phyloP scores from a whole-genome alignment of 2,329 filamentous ascomycete species.

The Monascus ruber region DNA sequence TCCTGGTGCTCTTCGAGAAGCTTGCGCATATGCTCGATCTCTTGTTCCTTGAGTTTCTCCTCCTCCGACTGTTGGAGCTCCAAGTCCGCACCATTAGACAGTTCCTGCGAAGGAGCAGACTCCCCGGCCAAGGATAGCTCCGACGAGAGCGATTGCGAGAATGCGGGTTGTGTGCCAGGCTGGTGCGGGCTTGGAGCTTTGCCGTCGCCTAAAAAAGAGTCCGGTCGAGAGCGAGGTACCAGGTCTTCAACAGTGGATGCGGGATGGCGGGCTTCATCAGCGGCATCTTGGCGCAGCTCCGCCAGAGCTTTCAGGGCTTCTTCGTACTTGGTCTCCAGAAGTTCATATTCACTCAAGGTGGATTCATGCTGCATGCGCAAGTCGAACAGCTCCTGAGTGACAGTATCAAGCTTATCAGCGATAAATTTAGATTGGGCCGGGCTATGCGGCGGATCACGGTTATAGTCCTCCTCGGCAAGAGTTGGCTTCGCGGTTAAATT shows the following conservation, averaged over 20 bases:
- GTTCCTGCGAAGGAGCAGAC: slow-evolving; percentile 54
- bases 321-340: slow-evolving; percentile 80
- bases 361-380: slow-evolving; percentile 82
- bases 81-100: slow-evolving; percentile 37
- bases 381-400: slow-evolving; percentile 84
- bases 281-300: slow-evolving; percentile 65
- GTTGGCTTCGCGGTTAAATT: slow-evolving; percentile 5
- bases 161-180: slow-evolving; percentile 58
- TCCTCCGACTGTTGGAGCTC: slow-evolving; percentile 32
- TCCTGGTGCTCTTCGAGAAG: slow-evolving; percentile 67
- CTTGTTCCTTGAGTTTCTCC: slow-evolving; percentile 5
- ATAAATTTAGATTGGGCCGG: slow-evolving; percentile 76
- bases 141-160: slow-evolving; percentile 83
- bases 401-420: slow-evolving; percentile 80
- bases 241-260: slow-evolving; percentile 30
- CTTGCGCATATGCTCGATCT: slow-evolving; percentile 50
- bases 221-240: slow-evolving; percentile 42
- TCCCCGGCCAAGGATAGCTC: slow-evolving; percentile 83
- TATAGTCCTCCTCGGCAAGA: slow-evolving; percentile 9
- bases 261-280: slow-evolving; percentile 66
- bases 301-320: slow-evolving; percentile 71
- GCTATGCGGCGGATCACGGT: slow-evolving; percentile 47
- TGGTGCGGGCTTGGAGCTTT: slow-evolving; percentile 58
- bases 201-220: slow-evolving; percentile 74
- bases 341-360: slow-evolving; percentile 68